Conservation (phyloP, 1,284 basidiomycete species). For the Malassezia caprae region DNA sequence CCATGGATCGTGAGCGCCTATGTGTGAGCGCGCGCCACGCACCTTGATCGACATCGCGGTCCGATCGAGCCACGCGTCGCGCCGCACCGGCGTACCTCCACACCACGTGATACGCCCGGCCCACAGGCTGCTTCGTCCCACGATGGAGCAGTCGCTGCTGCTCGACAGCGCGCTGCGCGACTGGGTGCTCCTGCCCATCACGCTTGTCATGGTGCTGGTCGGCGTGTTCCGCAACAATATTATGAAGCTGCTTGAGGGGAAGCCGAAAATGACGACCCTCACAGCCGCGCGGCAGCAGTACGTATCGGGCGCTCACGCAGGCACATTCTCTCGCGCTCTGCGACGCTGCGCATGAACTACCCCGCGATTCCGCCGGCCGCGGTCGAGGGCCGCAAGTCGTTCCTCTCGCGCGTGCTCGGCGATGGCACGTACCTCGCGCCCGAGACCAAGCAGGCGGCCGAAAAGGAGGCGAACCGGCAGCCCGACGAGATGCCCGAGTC, state of each 20-base stretch:
- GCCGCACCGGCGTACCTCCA: not conserved
- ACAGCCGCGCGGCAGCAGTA: conserved; percentile 85
- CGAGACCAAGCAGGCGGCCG: conserved; percentile 17
- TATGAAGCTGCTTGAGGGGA: conserved; percentile 69
- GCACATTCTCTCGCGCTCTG: conserved; percentile 32
- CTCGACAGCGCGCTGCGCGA: conserved; percentile 47
- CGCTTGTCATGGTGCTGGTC: conserved; percentile 93
- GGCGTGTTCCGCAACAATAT: conserved; percentile 90
- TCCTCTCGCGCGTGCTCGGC: conserved; percentile 27
- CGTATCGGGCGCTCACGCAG: conserved; percentile 48
- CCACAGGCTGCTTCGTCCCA: not conserved
- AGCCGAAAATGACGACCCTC: conserved; percentile 69
- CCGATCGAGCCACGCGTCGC: not conserved
- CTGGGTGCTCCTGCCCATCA: conserved; percentile 84
- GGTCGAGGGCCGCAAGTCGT: conserved; percentile 29
- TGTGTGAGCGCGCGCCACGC: not conserved
- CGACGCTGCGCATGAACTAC: conserved; percentile 32
- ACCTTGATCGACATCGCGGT: conserved; percentile 23
- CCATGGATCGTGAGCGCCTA: conserved; percentile 53
- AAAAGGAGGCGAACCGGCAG: conserved; percentile 3
- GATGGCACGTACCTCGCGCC: conserved; percentile 38
- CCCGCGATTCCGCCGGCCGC: conserved; percentile 31
- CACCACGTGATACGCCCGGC: conserved; percentile 1
- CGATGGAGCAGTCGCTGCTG: conserved; percentile 13
- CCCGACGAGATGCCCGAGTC: conserved; percentile 44